These are phyloP conservation scores for Cylindrodendrum hubeiense DNA, from an alignment of 2,329 filamentous ascomycete genomes.

Conservation along the genomic window DNA sequence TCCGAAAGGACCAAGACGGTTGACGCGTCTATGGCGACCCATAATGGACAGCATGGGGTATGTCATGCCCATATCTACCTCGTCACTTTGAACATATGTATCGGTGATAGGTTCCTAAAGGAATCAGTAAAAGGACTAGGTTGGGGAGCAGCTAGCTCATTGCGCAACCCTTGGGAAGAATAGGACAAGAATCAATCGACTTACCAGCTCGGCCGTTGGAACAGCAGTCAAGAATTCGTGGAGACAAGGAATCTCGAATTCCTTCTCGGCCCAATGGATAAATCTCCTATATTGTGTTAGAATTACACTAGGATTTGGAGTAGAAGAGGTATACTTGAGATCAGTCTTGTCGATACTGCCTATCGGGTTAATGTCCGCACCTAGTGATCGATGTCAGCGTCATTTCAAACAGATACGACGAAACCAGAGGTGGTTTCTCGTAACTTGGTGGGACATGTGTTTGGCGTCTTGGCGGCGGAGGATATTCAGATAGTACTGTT, in stretches of 20 bases:
- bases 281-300: conserved; percentile 56
- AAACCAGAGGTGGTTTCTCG: conserved; percentile 1
- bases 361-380: conserved; percentile 55
- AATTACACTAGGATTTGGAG: not conserved
- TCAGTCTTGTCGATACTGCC: conserved; percentile 66
- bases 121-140: not conserved
- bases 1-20: not conserved
- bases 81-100: conserved; percentile 52
- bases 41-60: conserved; percentile 53
- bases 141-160: not conserved
- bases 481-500: too few relatives aligned
- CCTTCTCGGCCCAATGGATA: conserved; percentile 66
- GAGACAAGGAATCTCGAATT: conserved; percentile 72
- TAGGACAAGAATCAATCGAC: not conserved
- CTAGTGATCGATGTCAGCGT: conserved; percentile 37
- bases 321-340: conserved; percentile 56
- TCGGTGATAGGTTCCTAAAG: conserved; percentile 52
- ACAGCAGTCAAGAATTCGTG: conserved; percentile 71
- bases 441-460: conserved; percentile 14
- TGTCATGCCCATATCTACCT: conserved; percentile 59
- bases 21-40: not conserved
- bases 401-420: not conserved
- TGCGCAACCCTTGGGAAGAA: not conserved
- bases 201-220: conserved; percentile 64
- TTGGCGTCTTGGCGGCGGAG: not conserved